These are phyloP conservation scores for Aspergillus steynii DNA, from an alignment of 495 filamentous ascomycete species.

Conservation along the genomic window DNA sequence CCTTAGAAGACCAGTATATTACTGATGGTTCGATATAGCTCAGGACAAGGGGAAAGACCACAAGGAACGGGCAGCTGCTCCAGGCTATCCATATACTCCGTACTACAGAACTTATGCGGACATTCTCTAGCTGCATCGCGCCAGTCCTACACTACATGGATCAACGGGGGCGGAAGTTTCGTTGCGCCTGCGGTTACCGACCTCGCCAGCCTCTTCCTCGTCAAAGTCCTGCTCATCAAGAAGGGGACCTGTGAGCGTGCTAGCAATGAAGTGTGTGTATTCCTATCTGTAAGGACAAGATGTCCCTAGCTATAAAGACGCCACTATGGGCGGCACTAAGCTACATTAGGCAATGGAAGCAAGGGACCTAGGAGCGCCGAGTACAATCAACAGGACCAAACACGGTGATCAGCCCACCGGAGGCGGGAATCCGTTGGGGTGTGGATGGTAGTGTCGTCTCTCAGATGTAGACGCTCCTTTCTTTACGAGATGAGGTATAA, in stretches of 20 bases:
- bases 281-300: too few relatives aligned
- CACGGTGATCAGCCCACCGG: slow-evolving; percentile 6
- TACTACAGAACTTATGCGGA: slow-evolving; percentile 3
- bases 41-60: not conserved
- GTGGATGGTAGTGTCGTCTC: slow-evolving; percentile 9
- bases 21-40: slow-evolving; percentile 3
- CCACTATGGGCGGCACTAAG: too few relatives aligned
- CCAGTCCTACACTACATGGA: slow-evolving; percentile 5
- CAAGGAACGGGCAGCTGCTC: slow-evolving; percentile 6
- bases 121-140: slow-evolving; percentile 10
- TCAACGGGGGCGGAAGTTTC: slow-evolving; percentile 1
- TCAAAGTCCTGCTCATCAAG: slow-evolving; percentile 1
- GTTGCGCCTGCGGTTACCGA: not conserved
- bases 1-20: not conserved
- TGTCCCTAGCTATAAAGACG: too few relatives aligned
- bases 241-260: not conserved
- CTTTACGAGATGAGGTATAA: slow-evolving; percentile 7
- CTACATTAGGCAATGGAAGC: too few relatives aligned
- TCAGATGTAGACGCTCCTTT: slow-evolving; percentile 5
- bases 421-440: not conserved
- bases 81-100: slow-evolving; percentile 7
- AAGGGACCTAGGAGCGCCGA: too few relatives aligned
- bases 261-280: too few relatives aligned
- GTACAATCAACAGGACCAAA: not conserved
- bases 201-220: slow-evolving; percentile 8